Percentiles rank a stretch among this genome's conserved stretches.
These are phyloP conservation scores for Talaromyces verruculosus DNA, from an alignment of 2,329 filamentous ascomycete genomes.

Conservation along the genomic window DNA sequence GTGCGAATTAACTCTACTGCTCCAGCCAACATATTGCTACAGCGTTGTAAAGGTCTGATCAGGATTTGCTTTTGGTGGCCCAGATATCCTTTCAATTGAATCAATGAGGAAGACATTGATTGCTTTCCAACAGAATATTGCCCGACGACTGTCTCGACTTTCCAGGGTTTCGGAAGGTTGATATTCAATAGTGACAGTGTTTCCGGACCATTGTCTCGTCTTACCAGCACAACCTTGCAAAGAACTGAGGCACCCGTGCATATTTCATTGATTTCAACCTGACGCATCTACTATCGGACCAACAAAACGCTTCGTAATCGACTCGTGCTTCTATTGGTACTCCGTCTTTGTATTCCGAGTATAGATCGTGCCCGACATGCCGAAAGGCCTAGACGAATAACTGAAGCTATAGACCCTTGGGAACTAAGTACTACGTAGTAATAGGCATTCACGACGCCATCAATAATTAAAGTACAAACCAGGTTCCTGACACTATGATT, in stretches of 20 bases:
- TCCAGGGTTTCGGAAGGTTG: background rate
- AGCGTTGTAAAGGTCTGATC: background rate
- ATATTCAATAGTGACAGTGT: background rate
- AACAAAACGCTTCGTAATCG: background rate
- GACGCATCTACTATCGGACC: background rate
- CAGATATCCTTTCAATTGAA: background rate
- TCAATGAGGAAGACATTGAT: background rate
- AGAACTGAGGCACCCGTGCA: background rate
- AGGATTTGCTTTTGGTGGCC: background rate
- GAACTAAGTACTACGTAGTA: too few species aligned
- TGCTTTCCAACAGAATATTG: background rate
- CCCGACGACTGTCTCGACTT: background rate
- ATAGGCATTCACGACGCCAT: background rate
- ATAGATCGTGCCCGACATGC: background rate
- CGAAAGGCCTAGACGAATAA: background rate
- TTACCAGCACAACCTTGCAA: background rate
- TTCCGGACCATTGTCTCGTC: background rate
- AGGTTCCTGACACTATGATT: background rate
- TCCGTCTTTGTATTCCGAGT: background rate
- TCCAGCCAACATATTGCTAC: background rate
- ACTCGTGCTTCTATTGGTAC: background rate
- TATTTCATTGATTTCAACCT: background rate
- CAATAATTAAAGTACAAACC: background rate
- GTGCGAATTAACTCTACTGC: background rate
- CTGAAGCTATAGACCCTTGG: background rate